Percentiles rank a stretch among this genome's conserved stretches.
Evolutionary conservation across 2,329 filamentous ascomycete genomes (phyloP).

Genomic region (Colletotrichum chrysophilum): DNA sequence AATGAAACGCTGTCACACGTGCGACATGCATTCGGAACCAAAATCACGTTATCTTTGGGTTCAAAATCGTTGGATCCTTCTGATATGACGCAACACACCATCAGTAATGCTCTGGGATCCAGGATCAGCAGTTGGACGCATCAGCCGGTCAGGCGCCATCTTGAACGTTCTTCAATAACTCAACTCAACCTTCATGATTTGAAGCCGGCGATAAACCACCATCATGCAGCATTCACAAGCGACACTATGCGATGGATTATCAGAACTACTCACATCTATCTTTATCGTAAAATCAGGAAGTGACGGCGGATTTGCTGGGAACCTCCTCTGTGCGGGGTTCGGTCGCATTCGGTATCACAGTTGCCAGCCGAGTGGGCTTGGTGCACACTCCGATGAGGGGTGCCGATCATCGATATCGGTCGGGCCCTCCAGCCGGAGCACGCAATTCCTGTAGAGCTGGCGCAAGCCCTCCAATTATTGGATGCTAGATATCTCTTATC

Average conservation of each 20-base stretch:
- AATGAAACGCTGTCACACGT: background rate
- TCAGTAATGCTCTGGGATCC: background rate
- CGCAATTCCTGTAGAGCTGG: background rate
- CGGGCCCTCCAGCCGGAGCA: background rate
- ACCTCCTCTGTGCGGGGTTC: background rate
- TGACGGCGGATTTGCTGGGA: background rate
- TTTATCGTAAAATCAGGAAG: background rate
- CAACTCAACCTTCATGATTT: background rate
- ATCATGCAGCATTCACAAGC: background rate
- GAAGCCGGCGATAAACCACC: background rate
- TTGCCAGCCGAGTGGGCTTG: background rate
- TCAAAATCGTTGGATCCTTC: background rate
- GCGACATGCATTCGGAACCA: background rate
- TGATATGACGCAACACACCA: background rate
- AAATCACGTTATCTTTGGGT: background rate
- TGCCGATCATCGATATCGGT: background rate
- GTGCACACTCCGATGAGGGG: background rate
- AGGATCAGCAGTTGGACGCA: background rate
- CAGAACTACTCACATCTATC: background rate
- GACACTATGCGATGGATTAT: background rate
- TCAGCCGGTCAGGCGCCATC: background rate
- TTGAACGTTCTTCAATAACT: background rate
- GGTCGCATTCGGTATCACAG: background rate
- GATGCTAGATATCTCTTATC: background rate
- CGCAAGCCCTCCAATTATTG: background rate